Conservation (phyloP, 2,329 filamentous ascomycete genomes). For the Furcasterigmium sp. region DNA sequence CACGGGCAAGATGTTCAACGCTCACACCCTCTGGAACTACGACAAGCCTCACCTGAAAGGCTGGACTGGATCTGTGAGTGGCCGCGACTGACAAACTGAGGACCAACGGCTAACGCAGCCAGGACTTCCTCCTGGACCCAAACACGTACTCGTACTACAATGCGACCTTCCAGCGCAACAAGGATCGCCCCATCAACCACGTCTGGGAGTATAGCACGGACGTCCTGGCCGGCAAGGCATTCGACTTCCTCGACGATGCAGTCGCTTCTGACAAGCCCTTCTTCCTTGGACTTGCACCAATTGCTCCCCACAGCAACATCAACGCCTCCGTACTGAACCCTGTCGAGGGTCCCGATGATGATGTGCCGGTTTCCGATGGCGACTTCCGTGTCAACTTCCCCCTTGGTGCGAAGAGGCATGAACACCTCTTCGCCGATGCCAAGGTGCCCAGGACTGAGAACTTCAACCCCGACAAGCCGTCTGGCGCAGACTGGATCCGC, state of each 20-base stretch:
- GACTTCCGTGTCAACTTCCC: conserved; percentile 28
- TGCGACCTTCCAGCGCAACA: conserved; percentile 56
- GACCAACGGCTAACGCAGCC: neutral
- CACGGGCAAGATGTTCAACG: conserved; percentile 50
- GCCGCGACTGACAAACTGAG: too few relatives aligned
- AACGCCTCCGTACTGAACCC: conserved; percentile 36
- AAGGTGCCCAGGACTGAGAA: conserved; percentile 57
- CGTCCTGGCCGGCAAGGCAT: conserved; percentile 52
- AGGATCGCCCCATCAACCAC: conserved; percentile 34
- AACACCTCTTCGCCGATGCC: conserved; percentile 52
- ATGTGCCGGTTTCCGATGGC: conserved; percentile 51
- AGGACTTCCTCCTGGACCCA: conserved; percentile 55
- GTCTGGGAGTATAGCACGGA: conserved; percentile 44
- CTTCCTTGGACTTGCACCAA: conserved; percentile 50
- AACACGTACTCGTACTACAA: conserved; percentile 66
- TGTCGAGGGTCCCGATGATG: conserved; percentile 46
- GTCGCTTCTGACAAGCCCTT: conserved; percentile 46
- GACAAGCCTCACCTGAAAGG: conserved; percentile 46
- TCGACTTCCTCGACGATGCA: conserved; percentile 57
- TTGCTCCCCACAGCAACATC: conserved; percentile 24
- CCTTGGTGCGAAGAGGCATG: conserved; percentile 46
- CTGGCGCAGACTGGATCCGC: conserved; percentile 38
- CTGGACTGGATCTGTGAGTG: conserved; percentile 43
- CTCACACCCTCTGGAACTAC: conserved; percentile 43
- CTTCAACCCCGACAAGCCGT: conserved; percentile 54